Evolutionary conservation across 371 early-diverging fungal species (phyloP).

Genomic region (Zychaea mexicana): DNA sequence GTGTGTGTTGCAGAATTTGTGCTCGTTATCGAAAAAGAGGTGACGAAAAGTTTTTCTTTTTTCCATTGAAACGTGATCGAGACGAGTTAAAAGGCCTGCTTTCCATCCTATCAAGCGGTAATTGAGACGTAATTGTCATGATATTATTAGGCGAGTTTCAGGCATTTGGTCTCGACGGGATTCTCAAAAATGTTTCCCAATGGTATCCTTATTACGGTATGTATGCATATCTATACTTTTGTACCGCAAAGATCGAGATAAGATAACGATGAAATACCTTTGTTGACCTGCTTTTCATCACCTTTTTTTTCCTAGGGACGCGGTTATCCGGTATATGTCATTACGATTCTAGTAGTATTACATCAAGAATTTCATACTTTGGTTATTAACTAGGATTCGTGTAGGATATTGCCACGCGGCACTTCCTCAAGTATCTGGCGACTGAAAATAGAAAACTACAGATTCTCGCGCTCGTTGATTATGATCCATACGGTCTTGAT

Average conservation of each 20-base stretch:
- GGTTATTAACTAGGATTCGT: background rate
- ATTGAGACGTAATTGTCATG: background rate
- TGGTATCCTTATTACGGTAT: slow-evolving; percentile 43
- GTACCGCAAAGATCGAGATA: no score
- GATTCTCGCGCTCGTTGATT: slow-evolving; percentile 42
- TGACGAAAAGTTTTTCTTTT: background rate
- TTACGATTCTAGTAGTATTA: no score
- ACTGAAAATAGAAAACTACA: slow-evolving; percentile 19
- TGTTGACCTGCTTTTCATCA: no score
- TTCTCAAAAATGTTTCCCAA: slow-evolving; percentile 24
- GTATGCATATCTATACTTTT: background rate
- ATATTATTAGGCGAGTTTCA: slow-evolving; percentile 43
- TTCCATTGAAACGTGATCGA: no score
- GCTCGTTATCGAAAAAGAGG: slow-evolving; percentile 52
- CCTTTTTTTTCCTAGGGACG: no score
- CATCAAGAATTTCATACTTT: background rate
- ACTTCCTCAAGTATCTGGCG: slow-evolving; percentile 36
- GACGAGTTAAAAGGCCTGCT: no score
- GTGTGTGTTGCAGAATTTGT: slow-evolving; percentile 36
- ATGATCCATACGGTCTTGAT: slow-evolving; percentile 52
- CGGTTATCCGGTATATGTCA: slow-evolving; percentile 35
- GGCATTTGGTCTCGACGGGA: slow-evolving; percentile 37
- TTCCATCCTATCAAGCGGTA: no score
- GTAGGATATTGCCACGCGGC: slow-evolving; percentile 46
- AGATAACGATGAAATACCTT: background rate